These are phyloP conservation scores for Mucor piriformis DNA, from an alignment of 371 early-diverging fungal species.

Conservation along the genomic window DNA sequence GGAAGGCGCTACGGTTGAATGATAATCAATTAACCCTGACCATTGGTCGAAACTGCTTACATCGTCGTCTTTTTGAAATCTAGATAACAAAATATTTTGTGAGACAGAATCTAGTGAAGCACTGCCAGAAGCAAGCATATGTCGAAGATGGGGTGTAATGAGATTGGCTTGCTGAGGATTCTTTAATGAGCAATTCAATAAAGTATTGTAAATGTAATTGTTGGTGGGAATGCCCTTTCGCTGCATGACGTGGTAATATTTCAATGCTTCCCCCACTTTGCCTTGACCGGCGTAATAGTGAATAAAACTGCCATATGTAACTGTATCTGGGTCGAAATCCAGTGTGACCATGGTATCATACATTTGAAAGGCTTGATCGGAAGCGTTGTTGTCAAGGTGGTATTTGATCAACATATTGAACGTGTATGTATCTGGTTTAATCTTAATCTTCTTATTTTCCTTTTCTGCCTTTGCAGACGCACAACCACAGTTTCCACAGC, in stretches of 20 bases:
- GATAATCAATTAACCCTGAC: conserved; percentile 12
- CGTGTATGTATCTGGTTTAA: conserved; percentile 30
- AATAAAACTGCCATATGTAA: conserved; percentile 32
- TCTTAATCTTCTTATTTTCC: background rate
- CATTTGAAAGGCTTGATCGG: conserved; percentile 30
- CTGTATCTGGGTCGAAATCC: conserved; percentile 21
- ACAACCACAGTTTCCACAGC: conserved; percentile 27
- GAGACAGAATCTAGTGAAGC: conserved; percentile 22
- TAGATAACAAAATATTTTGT: conserved; percentile 16
- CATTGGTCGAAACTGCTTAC: conserved; percentile 12
- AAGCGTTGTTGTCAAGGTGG: conserved; percentile 14
- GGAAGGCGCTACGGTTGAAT: background rate
- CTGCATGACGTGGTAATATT: conserved; percentile 35
- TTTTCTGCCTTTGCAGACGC: background rate
- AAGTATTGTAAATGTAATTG: conserved; percentile 27
- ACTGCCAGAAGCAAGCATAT: conserved; percentile 14
- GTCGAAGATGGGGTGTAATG: conserved; percentile 16
- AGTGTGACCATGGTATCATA: conserved; percentile 32
- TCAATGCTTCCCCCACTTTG: conserved; percentile 21
- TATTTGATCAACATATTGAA: conserved; percentile 33
- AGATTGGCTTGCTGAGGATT: conserved; percentile 18
- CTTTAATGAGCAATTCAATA: conserved; percentile 24
- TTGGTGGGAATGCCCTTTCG: conserved; percentile 30
- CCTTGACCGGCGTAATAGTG: conserved; percentile 26
- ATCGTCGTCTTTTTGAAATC: background rate